Conservation (phyloP, 1,139 yeast species). For the Yamadazyma epiphylla region DNA sequence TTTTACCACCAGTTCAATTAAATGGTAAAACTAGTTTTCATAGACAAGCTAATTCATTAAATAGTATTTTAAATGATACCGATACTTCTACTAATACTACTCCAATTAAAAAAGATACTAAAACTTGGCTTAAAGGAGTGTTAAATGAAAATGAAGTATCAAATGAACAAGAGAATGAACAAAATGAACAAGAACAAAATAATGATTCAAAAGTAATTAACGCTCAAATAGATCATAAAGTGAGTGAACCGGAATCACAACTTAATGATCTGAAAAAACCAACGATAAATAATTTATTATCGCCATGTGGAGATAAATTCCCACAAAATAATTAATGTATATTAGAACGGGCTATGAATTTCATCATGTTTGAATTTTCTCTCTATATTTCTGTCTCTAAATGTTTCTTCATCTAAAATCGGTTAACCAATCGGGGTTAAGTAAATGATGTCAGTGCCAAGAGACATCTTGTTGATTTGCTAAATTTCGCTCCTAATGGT, state of each 20-base stretch:
- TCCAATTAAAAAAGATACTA: constrained; percentile 8
- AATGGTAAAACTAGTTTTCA: constrained; percentile 3
- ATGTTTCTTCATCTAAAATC: too few relatives aligned
- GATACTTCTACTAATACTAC: constrained; percentile 7
- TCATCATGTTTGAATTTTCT: too few relatives aligned
- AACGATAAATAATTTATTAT: constrained; percentile 32
- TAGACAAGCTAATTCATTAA: constrained; percentile 9
- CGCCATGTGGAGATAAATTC: constrained; percentile 23
- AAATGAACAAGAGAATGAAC: constrained; percentile 1
- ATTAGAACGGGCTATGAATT: too few relatives aligned
- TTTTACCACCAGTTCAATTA: constrained; percentile 8
- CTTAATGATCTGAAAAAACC: constrained; percentile 23
- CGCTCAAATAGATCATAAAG: constrained; percentile 1
- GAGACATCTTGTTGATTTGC: too few relatives aligned
- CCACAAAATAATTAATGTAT: too few relatives aligned
- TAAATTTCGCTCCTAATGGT: too few relatives aligned
- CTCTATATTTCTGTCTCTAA: background rate
- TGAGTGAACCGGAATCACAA: too few relatives aligned
- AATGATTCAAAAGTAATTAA: constrained; percentile 1
- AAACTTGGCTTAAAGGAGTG: constrained; percentile 15
- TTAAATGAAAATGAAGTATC: constrained; percentile 13
- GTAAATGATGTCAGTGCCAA: too few relatives aligned
- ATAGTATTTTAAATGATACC: constrained; percentile 8
- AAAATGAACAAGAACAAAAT: constrained; percentile 2
- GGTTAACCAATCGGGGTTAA: too few relatives aligned